Evolutionary conservation across 148 eudicot species (phyloP).

Genomic region (Polygonum maritimum): DNA sequence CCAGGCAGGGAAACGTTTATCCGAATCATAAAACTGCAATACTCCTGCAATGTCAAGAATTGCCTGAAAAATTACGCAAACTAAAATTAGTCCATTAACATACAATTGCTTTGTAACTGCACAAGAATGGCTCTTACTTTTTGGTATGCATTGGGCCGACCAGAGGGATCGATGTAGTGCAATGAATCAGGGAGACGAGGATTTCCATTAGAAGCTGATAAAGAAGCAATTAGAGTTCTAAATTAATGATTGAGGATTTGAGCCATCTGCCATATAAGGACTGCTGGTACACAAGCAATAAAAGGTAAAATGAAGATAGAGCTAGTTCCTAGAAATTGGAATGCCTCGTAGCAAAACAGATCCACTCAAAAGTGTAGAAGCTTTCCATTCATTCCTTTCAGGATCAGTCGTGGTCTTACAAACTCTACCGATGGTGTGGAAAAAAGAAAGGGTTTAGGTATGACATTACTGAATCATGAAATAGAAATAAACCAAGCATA

Average conservation of each 20-base stretch:
- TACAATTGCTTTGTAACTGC: background rate
- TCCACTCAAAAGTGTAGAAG: background rate
- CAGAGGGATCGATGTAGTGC: constrained; percentile 95
- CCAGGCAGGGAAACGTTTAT: constrained; percentile 92
- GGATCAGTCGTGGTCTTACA: background rate
- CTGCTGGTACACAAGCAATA: background rate
- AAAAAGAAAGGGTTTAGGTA: background rate
- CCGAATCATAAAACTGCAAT: constrained; percentile 89
- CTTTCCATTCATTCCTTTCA: background rate
- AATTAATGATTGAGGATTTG: background rate
- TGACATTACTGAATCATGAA: background rate
- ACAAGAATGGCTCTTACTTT: constrained; percentile 42
- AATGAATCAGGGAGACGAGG: constrained; percentile 97
- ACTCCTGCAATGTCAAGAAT: constrained; percentile 86
- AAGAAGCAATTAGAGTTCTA: background rate
- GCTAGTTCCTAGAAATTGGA: background rate
- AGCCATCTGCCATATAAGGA: background rate
- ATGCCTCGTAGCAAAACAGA: background rate
- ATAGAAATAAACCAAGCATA: background rate
- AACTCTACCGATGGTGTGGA: background rate
- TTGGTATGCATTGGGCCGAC: constrained; percentile 98
- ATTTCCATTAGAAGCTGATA: constrained; percentile 98
- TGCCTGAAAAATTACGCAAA: constrained; percentile 41
- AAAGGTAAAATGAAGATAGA: background rate
- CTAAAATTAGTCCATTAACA: background rate